Base-by-base conservation (phyloP, 371 early-diverging fungal genomes). In the Rhizomucor pusillus region DNA sequence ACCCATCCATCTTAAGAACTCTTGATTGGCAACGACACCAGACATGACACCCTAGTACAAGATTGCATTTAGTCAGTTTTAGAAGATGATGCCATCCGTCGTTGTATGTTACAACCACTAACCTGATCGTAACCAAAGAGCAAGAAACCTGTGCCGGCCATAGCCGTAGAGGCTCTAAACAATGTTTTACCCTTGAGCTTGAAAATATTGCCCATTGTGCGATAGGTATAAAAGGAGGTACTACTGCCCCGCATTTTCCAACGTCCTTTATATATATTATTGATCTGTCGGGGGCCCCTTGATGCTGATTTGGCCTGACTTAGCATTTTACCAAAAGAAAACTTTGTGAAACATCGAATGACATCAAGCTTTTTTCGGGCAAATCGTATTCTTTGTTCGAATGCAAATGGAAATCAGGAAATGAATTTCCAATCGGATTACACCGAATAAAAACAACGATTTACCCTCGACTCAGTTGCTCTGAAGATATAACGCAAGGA, bases 91-190 rank as follows among this genome's bases (percentile, higher is more conserved):
- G 19, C n/a, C 12, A 6, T 16, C 12, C 7, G 9, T 50, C 19
- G 25, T 18, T 29, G 10, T 11, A n/a, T 50, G 22, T 16, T 16
- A 23, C 19, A 40, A 23, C 40, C 12, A 24, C 35, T 40, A 64
- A 71, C 77, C 52, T 76, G 77, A 63, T 73, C 77, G 46, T 77
- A 77, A 60, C 77, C 77, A 52, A 77, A 77, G 34, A 77, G 62
- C 51, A 77, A 66, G 57, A 77, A 77, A 54, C 73, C 73, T n/a
- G 66, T 51, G 41, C 71, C 77, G 36, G 77, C 77, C 57, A 77
- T 53, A n/a, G 59, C 34, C 14, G 77, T 77, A 10, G 71, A 61
- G 14, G 74, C 71, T 20, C 48, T 57, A 37, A 77, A 63, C 14
- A 77, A 50, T 37, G 71, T 52, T 43, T 66, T 56, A 43, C 77